Percentiles rank a stretch among this genome's conserved stretches.
Conservation (phyloP, 179 eudicot species). For the Sideroxylon spinosum region DNA sequence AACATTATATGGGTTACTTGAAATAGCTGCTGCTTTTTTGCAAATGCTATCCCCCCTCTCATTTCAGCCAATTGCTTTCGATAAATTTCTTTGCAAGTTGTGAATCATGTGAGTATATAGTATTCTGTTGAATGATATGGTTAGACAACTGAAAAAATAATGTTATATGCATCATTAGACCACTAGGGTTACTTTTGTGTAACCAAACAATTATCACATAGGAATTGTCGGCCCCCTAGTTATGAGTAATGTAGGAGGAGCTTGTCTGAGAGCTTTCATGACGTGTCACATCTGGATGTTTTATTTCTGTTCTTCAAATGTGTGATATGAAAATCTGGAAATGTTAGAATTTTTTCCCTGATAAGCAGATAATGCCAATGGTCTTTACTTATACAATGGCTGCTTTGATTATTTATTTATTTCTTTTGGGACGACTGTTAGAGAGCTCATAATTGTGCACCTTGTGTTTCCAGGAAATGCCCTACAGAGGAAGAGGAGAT, state of each 20-base stretch:
- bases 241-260: not conserved
- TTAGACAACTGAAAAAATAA: not conserved
- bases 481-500: constrained; percentile 63
- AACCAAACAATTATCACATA: not conserved
- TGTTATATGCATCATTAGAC: not conserved
- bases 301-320: too few relatives aligned
- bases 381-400: too few relatives aligned
- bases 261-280: not conserved
- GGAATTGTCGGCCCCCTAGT: not conserved
- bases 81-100: not conserved
- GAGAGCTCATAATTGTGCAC: not conserved
- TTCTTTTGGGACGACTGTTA: not conserved
- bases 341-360: not conserved
- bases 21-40: not conserved
- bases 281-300: too few relatives aligned
- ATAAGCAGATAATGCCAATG: too few relatives aligned
- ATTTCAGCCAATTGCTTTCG: not conserved
- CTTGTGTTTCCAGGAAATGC: constrained; percentile 57
- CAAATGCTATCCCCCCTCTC: not conserved
- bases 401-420: too few relatives aligned
- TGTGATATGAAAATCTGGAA: not conserved
- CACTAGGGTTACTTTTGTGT: not conserved
- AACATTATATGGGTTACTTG: not conserved
- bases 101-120: not conserved
- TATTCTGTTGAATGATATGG: not conserved